Evolutionary conservation across 495 filamentous ascomycete genomes (phyloP).

Genomic region (Penicillium cataractarum): DNA sequence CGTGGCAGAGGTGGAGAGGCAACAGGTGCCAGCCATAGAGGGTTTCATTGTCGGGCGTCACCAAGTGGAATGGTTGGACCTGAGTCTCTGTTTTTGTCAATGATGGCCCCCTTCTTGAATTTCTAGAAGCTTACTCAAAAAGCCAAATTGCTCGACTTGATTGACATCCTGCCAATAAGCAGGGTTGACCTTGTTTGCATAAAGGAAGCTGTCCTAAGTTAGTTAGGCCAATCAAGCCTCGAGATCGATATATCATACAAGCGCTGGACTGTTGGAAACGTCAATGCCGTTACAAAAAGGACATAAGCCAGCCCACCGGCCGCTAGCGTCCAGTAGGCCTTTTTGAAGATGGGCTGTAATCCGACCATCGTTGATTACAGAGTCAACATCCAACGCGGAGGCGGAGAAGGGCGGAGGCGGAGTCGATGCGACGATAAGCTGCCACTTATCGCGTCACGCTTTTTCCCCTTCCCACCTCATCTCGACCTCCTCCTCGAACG

Average conservation of each 20-base stretch:
- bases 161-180: slow-evolving; percentile 70
- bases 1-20: slow-evolving; percentile 55
- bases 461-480: slow-evolving; percentile 28
- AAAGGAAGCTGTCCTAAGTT: slow-evolving; percentile 62
- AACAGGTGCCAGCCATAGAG: slow-evolving; percentile 66
- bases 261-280: slow-evolving; percentile 53
- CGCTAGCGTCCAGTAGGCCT: slow-evolving; percentile 60
- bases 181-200: slow-evolving; percentile 74
- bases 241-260: slow-evolving; percentile 39
- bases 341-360: slow-evolving; percentile 54
- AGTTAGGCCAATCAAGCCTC: slow-evolving; percentile 15
- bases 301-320: slow-evolving; percentile 57
- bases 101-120: neutral
- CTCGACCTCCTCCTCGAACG: neutral
- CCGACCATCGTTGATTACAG: slow-evolving; percentile 35
- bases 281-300: slow-evolving; percentile 48
- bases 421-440: slow-evolving; percentile 17
- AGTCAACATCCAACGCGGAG: slow-evolving; percentile 9
- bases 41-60: slow-evolving; percentile 59
- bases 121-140: slow-evolving; percentile 62
- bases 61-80: slow-evolving; percentile 60
- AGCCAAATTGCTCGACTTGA: slow-evolving; percentile 77
- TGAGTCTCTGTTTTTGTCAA: slow-evolving; percentile 53
- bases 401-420: slow-evolving; percentile 17
- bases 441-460: slow-evolving; percentile 31